A percentile compares a stretch with the other conserved stretches of the same genome.
These are phyloP conservation scores for Aspergillus sp. DNA, from an alignment of 2,329 filamentous ascomycete genomes.

Conservation along the genomic window DNA sequence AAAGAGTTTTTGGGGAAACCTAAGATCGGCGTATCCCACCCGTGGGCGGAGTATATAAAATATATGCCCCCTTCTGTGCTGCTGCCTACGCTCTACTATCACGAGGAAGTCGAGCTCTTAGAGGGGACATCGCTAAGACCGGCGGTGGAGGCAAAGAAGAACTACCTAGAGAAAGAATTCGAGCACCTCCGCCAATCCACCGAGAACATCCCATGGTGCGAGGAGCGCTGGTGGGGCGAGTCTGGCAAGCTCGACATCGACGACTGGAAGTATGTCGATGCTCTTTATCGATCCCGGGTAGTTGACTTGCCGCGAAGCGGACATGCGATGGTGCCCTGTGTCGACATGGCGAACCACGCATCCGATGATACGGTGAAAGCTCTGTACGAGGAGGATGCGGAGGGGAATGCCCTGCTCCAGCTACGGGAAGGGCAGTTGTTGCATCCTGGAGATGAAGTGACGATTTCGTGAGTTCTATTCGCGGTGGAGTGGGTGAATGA, in stretches of 20 bases:
- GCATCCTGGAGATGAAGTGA: slow-evolving; percentile 65
- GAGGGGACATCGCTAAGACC: slow-evolving; percentile 78
- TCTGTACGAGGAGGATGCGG: slow-evolving; percentile 70
- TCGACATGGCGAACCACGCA: slow-evolving; percentile 93
- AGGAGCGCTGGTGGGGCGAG: slow-evolving; percentile 66
- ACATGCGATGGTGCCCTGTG: slow-evolving; percentile 82
- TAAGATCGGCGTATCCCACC: slow-evolving; percentile 63
- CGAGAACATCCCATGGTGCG: slow-evolving; percentile 65
- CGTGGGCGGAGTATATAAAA: slow-evolving; percentile 84
- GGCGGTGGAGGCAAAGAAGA: slow-evolving; percentile 64
- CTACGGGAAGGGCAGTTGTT: slow-evolving; percentile 59
- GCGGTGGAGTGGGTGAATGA: neutral
- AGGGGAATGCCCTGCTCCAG: slow-evolving; percentile 66
- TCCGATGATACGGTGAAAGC: slow-evolving; percentile 61
- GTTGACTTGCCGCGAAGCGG: slow-evolving; percentile 78
- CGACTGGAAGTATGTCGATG: slow-evolving; percentile 85
- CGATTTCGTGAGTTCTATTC: slow-evolving; percentile 60
- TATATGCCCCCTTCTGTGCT: slow-evolving; percentile 71
- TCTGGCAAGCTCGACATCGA: slow-evolving; percentile 56
- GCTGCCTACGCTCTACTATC: slow-evolving; percentile 80
- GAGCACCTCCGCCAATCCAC: slow-evolving; percentile 65
- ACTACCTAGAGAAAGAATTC: slow-evolving; percentile 71
- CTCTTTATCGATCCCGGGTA: slow-evolving; percentile 84
- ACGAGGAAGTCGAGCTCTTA: slow-evolving; percentile 67
- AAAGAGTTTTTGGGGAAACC: slow-evolving; percentile 39